A percentile compares a stretch with the other conserved stretches of the same genome.
phyloP scores from a whole-genome alignment of 306 rosid species.

The Fagus sylvatica region DNA sequence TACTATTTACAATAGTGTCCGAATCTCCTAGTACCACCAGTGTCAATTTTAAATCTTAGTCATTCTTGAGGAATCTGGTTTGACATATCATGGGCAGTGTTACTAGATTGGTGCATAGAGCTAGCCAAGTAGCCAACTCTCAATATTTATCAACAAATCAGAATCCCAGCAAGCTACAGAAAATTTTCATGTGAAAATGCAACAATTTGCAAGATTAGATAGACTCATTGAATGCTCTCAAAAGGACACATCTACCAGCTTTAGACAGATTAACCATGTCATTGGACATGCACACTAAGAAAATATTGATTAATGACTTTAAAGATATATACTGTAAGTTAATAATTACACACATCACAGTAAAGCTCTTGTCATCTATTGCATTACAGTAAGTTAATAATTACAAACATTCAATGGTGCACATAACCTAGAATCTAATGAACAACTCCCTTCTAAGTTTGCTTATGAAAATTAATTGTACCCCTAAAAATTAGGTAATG shows the following conservation, averaged over 20 bases:
- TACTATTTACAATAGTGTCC: background rate
- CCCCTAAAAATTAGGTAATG: background rate
- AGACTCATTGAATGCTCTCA: background rate
- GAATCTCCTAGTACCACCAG: background rate
- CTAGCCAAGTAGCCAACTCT: background rate
- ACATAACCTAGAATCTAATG: background rate
- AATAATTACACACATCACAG: background rate
- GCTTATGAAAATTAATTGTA: background rate
- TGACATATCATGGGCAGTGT: background rate
- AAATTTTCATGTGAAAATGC: background rate
- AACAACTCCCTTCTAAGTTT: background rate
- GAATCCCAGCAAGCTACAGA: background rate
- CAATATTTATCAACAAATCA: background rate
- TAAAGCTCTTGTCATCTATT: background rate
- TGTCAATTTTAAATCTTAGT: background rate
- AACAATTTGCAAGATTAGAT: background rate
- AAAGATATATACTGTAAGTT: background rate
- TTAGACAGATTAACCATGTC: background rate
- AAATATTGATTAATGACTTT: background rate
- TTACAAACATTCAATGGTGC: too few relatives aligned
- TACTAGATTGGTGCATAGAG: background rate
- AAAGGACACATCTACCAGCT: background rate
- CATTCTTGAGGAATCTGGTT: slow-evolving; percentile 2
- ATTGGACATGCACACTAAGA: background rate
- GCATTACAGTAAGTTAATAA: background rate